phyloP scores from a whole-genome alignment of 192 early-diverging fungal species.

The Entomortierella lignicola region DNA sequence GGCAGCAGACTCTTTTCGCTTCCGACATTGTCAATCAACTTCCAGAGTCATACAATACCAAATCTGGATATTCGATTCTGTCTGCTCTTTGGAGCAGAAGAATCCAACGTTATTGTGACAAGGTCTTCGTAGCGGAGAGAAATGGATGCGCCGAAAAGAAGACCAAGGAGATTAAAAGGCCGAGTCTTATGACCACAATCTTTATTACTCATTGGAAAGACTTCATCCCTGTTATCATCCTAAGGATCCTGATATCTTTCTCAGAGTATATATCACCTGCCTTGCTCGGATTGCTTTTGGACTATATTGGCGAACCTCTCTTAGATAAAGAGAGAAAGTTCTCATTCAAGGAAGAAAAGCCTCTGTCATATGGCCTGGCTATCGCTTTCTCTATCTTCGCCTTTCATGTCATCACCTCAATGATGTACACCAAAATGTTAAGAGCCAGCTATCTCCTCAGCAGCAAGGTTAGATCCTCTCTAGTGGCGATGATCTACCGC shows the following conservation, averaged over 20 bases:
- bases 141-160: not conserved
- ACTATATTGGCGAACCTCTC: conserved; percentile 21
- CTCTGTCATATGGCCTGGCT: conserved; percentile 19
- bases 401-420: not conserved
- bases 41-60: conserved; percentile 24
- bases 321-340: not conserved
- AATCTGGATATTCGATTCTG: conserved; percentile 11
- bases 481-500: conserved; percentile 50
- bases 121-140: not conserved
- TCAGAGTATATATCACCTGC: conserved; percentile 20
- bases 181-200: conserved; percentile 18
- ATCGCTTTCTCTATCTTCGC: conserved; percentile 20
- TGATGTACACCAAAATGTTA: not conserved
- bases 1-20: conserved; percentile 17
- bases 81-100: conserved; percentile 12
- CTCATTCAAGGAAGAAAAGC: not conserved
- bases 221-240: conserved; percentile 11
- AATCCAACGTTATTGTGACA: conserved; percentile 5
- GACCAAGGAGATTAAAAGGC: conserved; percentile 14
- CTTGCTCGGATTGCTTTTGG: conserved; percentile 25
- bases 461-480: conserved; percentile 8
- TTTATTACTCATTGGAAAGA: conserved; percentile 17
- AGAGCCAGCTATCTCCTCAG: conserved; percentile 1
- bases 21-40: conserved; percentile 29
- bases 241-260: conserved; percentile 11